A percentile compares a stretch with the other conserved stretches of the same genome.
phyloP scores from a whole-genome alignment of 2,329 filamentous ascomycete species.

The Fusarium temperatum region DNA sequence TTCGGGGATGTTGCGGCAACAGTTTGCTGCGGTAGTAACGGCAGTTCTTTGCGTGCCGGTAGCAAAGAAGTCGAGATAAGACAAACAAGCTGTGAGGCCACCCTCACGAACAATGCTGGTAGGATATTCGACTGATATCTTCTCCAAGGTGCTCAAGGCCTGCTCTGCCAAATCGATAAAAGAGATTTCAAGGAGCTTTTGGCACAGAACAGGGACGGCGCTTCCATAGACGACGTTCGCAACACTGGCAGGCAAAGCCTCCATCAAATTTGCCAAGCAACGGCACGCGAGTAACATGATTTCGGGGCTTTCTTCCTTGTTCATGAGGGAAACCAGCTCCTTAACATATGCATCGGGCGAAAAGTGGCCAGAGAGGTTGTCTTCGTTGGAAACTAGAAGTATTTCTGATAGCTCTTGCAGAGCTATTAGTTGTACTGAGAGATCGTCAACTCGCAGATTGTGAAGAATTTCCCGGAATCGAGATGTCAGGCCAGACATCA shows the following conservation, averaged over 20 bases:
- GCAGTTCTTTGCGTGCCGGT: conserved; percentile 97
- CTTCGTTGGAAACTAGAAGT: conserved; percentile 92
- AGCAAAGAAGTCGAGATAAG: conserved; percentile 96
- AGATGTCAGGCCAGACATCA: conserved; percentile 86
- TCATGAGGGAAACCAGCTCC: conserved; percentile 92
- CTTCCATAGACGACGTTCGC: conserved; percentile 98
- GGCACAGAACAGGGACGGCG: conserved; percentile 91
- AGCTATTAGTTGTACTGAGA: conserved; percentile 90
- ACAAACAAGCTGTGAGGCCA: conserved; percentile 92
- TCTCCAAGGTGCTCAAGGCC: conserved; percentile 93
- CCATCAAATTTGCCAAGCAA: conserved; percentile 97
- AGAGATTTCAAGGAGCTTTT: conserved; percentile 93
- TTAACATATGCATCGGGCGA: conserved; percentile 95
- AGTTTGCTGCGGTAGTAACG: conserved; percentile 97
- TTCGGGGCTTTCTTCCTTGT: conserved; percentile 93
- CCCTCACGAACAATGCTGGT: conserved; percentile 95
- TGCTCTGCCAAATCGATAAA: conserved; percentile 98
- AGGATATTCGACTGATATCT: conserved; percentile 96
- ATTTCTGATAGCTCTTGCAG: conserved; percentile 94
- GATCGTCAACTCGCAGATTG: conserved; percentile 83
- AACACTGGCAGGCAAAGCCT: conserved; percentile 90
- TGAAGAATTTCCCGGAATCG: conserved; percentile 80
- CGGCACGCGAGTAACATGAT: conserved; percentile 97
- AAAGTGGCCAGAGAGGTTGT: conserved; percentile 94
- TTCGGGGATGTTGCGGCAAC: conserved; percentile 94